phyloP scores from a whole-genome alignment of 371 early-diverging fungal genomes.

The Zopfochytrium polystomum region DNA sequence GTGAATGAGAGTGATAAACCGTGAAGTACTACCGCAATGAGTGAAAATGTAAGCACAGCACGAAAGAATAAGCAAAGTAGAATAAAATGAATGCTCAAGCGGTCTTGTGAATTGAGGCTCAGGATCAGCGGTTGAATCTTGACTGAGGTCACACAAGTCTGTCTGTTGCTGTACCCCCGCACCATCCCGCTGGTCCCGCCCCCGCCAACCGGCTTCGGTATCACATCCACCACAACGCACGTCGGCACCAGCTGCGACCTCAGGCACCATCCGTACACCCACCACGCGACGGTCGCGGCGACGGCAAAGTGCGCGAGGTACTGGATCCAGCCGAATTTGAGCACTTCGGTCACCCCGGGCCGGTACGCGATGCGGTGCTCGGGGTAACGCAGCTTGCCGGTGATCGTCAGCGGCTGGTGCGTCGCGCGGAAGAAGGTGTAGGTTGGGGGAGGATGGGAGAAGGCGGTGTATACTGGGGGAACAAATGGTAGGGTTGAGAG shows the following conservation, averaged over 20 bases:
- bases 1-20: no score
- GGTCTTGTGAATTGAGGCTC: no score
- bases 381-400: constrained; percentile 27
- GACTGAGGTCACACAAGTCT: no score
- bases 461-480: not conserved
- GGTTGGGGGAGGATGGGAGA: constrained; percentile 4
- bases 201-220: constrained; percentile 24
- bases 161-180: no score
- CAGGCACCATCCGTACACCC: constrained; percentile 18
- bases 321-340: constrained; percentile 42
- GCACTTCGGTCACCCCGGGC: constrained; percentile 34
- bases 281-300: constrained; percentile 13
- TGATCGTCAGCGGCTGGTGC: constrained; percentile 23
- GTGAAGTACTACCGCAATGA: no score
- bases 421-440: constrained; percentile 29
- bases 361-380: constrained; percentile 25
- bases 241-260: constrained; percentile 25
- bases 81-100: no score
- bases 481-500: not conserved
- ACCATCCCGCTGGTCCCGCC: no score
- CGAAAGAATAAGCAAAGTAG: no score
- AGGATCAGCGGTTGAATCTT: no score
- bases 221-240: constrained; percentile 24
- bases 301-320: constrained; percentile 32
- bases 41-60: no score